phyloP scores from a whole-genome alignment of 345 rosid genomes.

The Populus nigra region DNA sequence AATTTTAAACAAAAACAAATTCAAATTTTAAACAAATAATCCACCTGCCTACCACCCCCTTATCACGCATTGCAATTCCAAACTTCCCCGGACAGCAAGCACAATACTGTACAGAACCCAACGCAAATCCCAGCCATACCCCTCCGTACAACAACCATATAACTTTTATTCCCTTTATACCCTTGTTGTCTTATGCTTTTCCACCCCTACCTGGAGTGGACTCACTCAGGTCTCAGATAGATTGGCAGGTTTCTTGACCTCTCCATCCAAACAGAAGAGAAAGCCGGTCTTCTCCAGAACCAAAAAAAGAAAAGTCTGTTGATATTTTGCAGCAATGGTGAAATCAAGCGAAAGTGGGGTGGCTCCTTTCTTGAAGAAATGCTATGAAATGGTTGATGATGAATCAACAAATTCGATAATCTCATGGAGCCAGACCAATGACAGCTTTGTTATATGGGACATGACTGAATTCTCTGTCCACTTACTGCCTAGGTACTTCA shows the following conservation, averaged over 20 bases:
- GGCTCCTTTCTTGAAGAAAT: slow-evolving; percentile 76
- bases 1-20: no score
- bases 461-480: slow-evolving; percentile 57
- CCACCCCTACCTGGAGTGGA: background rate
- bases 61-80: no score
- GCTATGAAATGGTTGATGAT: slow-evolving; percentile 89
- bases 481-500: slow-evolving; percentile 72
- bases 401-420: slow-evolving; percentile 55
- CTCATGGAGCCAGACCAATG: slow-evolving; percentile 53
- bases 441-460: slow-evolving; percentile 63
- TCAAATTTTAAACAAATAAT: no score
- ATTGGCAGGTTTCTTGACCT: background rate
- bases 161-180: slow-evolving; percentile 3
- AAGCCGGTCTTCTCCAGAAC: background rate
- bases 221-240: background rate
- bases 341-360: slow-evolving; percentile 49
- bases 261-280: background rate
- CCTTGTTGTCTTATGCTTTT: slow-evolving; percentile 1
- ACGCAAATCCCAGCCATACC: background rate
- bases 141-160: background rate
- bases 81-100: background rate
- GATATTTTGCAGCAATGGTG: slow-evolving; percentile 37
- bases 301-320: background rate
- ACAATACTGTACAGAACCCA: background rate
- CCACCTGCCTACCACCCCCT: no score